Percentiles rank a stretch among this genome's conserved stretches.
These are phyloP conservation scores for Diaporthe destruens DNA, from an alignment of 2,329 filamentous ascomycete species.

Conservation along the genomic window DNA sequence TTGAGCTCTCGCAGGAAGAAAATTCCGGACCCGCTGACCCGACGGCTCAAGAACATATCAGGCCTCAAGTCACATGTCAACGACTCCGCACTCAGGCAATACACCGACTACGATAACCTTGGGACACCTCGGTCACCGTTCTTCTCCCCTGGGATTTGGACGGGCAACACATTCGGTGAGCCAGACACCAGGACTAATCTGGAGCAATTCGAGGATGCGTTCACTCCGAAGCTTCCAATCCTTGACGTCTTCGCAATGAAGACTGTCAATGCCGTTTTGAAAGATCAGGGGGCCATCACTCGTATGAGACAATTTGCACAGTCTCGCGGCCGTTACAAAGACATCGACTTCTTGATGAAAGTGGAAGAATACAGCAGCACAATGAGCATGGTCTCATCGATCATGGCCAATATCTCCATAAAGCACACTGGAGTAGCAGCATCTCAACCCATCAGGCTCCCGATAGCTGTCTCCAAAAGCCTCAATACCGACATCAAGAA, in stretches of 20 bases:
- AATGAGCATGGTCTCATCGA: slow-evolving; percentile 10
- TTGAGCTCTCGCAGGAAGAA: slow-evolving; percentile 24
- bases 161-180: slow-evolving; percentile 23
- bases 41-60: slow-evolving; percentile 8
- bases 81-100: slow-evolving; percentile 28
- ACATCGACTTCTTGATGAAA: slow-evolving; percentile 37
- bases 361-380: slow-evolving; percentile 24
- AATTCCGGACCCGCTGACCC: slow-evolving; percentile 15
- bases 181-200: slow-evolving; percentile 32
- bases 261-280: slow-evolving; percentile 29
- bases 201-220: slow-evolving; percentile 28
- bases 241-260: slow-evolving; percentile 36
- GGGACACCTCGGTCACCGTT: slow-evolving; percentile 30
- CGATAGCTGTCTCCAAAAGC: slow-evolving; percentile 17
- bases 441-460: slow-evolving; percentile 27
- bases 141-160: slow-evolving; percentile 18
- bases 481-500: slow-evolving; percentile 32
- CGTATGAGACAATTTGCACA: slow-evolving; percentile 35
- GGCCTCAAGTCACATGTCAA: slow-evolving; percentile 30
- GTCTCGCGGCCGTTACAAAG: slow-evolving; percentile 13
- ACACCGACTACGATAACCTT: slow-evolving; percentile 34
- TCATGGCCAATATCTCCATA: slow-evolving; percentile 19
- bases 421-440: slow-evolving; percentile 35
- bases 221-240: slow-evolving; percentile 14
- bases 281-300: slow-evolving; percentile 18